Conservation (phyloP, 148 eudicot species). For the Rhododendron mucronatum region DNA sequence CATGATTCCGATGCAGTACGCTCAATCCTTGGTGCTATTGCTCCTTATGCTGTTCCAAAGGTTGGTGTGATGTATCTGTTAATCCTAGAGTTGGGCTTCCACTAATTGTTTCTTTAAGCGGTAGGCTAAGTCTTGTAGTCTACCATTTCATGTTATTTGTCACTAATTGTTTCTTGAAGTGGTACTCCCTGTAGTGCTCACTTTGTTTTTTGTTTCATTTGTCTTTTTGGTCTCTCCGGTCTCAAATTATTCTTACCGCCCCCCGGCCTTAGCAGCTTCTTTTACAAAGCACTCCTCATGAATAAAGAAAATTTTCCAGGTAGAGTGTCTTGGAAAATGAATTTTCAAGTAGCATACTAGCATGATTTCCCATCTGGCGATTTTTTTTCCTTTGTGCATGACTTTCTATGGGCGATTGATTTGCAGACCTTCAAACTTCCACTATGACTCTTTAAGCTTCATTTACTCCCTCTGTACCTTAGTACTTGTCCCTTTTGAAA, state of each 20-base stretch:
- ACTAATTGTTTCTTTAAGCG: neutral
- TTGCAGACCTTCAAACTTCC: neutral
- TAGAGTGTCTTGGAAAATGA: neutral
- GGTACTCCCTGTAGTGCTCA: neutral
- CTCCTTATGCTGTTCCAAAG: conserved; percentile 86
- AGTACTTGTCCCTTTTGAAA: neutral
- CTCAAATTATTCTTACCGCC: neutral
- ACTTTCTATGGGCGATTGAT: neutral
- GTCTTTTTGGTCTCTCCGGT: neutral
- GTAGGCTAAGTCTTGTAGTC: neutral
- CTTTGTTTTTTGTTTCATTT: neutral
- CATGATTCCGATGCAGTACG: conserved; percentile 72
- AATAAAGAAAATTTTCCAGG: neutral
- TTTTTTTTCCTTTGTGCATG: neutral
- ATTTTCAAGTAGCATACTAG: neutral
- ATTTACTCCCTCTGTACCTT: neutral
- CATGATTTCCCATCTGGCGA: neutral
- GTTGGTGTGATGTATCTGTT: conserved; percentile 34
- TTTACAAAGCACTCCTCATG: neutral
- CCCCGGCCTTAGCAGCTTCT: neutral
- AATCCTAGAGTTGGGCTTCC: neutral
- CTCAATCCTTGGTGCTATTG: conserved; percentile 66
- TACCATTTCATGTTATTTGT: neutral
- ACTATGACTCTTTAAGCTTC: neutral
- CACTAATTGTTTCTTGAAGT: neutral